phyloP scores from a whole-genome alignment of 106 monocot species.

The Dioscorea dumetorum region DNA sequence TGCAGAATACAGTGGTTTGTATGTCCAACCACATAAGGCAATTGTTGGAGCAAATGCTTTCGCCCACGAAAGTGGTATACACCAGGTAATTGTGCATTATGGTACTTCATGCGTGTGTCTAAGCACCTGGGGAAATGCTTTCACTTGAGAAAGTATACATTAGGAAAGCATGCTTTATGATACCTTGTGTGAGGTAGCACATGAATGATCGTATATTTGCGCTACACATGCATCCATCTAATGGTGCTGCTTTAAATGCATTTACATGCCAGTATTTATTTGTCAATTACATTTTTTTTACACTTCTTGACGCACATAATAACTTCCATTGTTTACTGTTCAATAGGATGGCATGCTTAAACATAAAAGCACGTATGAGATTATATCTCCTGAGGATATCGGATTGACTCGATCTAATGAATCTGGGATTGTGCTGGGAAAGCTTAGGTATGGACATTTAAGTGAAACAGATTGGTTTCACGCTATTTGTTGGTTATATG shows the following conservation, averaged over 20 bases:
- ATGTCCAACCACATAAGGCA: slow-evolving; percentile 90
- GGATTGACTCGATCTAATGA: slow-evolving; percentile 77
- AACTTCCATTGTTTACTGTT: not conserved
- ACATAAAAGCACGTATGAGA: slow-evolving; percentile 91
- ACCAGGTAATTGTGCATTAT: slow-evolving; percentile 31
- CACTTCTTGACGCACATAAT: not conserved
- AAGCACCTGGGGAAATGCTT: too few species aligned
- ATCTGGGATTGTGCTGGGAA: slow-evolving; percentile 89
- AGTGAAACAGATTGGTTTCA: not conserved
- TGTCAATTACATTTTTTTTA: too few species aligned
- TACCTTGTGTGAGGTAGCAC: too few species aligned
- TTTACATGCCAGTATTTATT: too few species aligned
- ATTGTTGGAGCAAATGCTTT: slow-evolving; percentile 89
- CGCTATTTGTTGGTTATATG: not conserved
- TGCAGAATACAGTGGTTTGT: slow-evolving; percentile 73
- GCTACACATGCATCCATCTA: too few species aligned
- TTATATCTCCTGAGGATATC: slow-evolving; percentile 91
- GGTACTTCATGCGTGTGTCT: too few species aligned
- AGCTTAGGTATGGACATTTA: slow-evolving; percentile 59
- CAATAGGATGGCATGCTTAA: slow-evolving; percentile 96
- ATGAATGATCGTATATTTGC: too few species aligned
- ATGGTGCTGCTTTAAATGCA: too few species aligned
- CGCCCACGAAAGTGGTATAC: slow-evolving; percentile 86
- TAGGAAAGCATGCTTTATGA: too few species aligned
- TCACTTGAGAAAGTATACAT: too few species aligned